Conservation (phyloP, 345 rosid genomes). For the Aquilaria yunnanensis region DNA sequence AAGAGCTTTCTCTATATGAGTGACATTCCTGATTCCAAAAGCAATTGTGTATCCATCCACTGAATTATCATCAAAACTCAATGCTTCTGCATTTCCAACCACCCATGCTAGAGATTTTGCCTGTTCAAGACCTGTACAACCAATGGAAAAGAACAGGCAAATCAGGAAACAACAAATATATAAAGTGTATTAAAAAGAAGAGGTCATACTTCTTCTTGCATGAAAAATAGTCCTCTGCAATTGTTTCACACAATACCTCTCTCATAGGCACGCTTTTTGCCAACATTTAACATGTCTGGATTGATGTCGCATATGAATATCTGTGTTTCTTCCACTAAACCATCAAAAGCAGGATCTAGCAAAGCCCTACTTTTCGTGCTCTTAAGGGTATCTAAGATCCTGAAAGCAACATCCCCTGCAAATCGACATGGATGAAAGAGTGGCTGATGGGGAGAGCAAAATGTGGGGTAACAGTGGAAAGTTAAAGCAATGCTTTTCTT, state of each 20-base stretch:
- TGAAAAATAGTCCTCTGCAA: not conserved
- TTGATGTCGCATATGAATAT: conserved; percentile 91
- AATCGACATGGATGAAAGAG: conserved; percentile 2
- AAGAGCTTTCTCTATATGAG: conserved; percentile 89
- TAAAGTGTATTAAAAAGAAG: not conserved
- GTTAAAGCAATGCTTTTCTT: no score
- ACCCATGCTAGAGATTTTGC: conserved; percentile 77
- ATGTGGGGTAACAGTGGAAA: no score
- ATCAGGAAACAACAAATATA: not conserved
- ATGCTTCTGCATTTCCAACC: conserved; percentile 89
- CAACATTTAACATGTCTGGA: conserved; percentile 84
- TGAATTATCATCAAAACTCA: conserved; percentile 62
- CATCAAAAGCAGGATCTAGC: conserved; percentile 49
- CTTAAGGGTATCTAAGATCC: conserved; percentile 55
- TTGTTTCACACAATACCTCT: conserved; percentile 44
- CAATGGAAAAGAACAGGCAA: not conserved
- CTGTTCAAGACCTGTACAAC: conserved; percentile 31
- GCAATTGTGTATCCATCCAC: conserved; percentile 98
- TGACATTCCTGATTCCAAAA: conserved; percentile 96
- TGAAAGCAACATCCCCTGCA: conserved; percentile 95
- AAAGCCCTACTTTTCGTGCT: conserved; percentile 53
- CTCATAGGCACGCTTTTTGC: conserved; percentile 70
- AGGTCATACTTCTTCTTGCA: not conserved
- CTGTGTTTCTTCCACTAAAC: conserved; percentile 63
- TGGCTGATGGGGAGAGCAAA: no score